phyloP scores from a whole-genome alignment of 2,329 filamentous ascomycete genomes.

The Aspergillus viridinutans region DNA sequence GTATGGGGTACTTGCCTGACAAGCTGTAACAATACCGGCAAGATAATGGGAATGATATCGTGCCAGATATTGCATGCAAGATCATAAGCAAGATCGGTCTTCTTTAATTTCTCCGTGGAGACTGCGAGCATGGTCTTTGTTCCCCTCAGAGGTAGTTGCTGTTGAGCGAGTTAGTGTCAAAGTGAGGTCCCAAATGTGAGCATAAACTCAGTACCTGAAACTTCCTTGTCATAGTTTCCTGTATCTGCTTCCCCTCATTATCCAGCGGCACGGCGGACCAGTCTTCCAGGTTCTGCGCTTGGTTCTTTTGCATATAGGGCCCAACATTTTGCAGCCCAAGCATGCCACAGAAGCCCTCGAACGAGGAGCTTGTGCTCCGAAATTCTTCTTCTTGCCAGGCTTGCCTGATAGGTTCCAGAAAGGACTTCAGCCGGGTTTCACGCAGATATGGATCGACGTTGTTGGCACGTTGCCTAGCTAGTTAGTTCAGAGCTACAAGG shows the following conservation, averaged over 20 bases:
- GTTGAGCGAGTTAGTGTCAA: constrained; percentile 7
- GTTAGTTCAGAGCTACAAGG: constrained; percentile 11
- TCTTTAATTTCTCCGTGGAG: constrained; percentile 83
- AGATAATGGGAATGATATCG: constrained; percentile 71
- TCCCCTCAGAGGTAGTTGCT: constrained; percentile 72
- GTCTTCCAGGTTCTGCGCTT: constrained; percentile 71
- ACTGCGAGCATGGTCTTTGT: constrained; percentile 92
- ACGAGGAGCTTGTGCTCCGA: constrained; percentile 65
- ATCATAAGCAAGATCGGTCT: constrained; percentile 66
- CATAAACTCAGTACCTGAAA: constrained; percentile 53
- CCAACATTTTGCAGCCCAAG: constrained; percentile 77
- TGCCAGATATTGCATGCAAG: constrained; percentile 80
- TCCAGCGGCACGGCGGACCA: constrained; percentile 79
- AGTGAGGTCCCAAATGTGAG: neutral
- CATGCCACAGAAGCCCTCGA: constrained; percentile 72
- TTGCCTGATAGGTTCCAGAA: constrained; percentile 75
- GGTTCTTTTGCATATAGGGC: constrained; percentile 68
- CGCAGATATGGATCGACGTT: constrained; percentile 68
- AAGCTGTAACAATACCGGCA: constrained; percentile 82
- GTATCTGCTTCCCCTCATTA: constrained; percentile 71
- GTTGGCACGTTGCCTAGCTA: constrained; percentile 68
- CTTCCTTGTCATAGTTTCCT: constrained; percentile 71
- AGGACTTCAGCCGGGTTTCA: constrained; percentile 66
- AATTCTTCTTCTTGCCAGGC: constrained; percentile 74
- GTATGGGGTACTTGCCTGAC: constrained; percentile 52